These are phyloP conservation scores for Lactarius hengduanensis DNA, from an alignment of 768 basidiomycete species.

Conservation along the genomic window DNA sequence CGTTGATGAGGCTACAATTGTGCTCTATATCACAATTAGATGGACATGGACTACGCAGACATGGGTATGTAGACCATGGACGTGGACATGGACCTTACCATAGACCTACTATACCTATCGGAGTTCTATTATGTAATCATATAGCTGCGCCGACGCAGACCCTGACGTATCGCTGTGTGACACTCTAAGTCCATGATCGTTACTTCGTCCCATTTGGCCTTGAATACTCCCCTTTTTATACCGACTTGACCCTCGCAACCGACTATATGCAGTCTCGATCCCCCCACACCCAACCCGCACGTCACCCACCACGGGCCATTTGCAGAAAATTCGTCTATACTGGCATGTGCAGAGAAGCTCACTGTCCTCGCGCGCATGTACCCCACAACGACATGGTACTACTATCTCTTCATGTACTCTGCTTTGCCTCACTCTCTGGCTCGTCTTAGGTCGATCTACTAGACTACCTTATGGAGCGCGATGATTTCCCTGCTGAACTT, in stretches of 20 bases:
- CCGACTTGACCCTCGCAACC: not conserved
- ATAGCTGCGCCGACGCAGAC: not conserved
- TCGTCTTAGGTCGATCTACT: too few relatives aligned
- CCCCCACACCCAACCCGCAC: too few relatives aligned
- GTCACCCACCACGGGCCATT: too few relatives aligned
- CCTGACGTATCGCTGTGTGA: not conserved
- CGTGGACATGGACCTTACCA: not conserved
- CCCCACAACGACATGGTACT: too few relatives aligned
- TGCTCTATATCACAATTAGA: not conserved
- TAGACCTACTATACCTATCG: not conserved
- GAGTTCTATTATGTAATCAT: not conserved
- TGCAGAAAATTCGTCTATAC: too few relatives aligned
- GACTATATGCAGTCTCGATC: constrained; percentile 2
- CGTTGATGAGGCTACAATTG: constrained; percentile 1
- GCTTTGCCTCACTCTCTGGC: too few relatives aligned
- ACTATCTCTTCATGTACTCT: too few relatives aligned
- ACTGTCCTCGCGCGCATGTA: too few relatives aligned
- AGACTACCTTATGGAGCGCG: too few relatives aligned
- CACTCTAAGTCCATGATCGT: constrained; percentile 6
- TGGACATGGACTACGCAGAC: not conserved
- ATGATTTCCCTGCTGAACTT: too few relatives aligned
- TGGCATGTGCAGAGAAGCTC: too few relatives aligned
- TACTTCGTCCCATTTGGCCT: constrained; percentile 3
- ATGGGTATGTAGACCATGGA: not conserved
- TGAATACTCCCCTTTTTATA: constrained; percentile 20